Base-by-base conservation (phyloP, 805 yeast genomes). In the Candida jianshihensis region DNA sequence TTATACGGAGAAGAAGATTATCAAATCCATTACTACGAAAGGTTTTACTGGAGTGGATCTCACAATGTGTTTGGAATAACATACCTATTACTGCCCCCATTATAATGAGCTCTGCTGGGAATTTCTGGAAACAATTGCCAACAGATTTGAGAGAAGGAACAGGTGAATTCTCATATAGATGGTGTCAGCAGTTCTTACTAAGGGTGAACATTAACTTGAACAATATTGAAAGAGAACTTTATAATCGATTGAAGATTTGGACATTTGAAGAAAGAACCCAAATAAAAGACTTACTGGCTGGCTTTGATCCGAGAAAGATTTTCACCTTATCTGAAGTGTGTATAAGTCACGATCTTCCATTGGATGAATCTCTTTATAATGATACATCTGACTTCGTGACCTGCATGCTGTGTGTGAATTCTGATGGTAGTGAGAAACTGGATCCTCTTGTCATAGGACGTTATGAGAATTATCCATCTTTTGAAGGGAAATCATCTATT, bases 1-100 rank as follows among this genome's bases (percentile, higher is more conserved):
- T 67, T 41, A 70, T 71, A 11, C 53, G 78, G 36, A 57, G 81
- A 36, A 58, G 66, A 39, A 48, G 68, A 32, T 44, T 64, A 9
- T 55, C 82, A 25, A 75, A 73, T 38, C 73, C 74, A n/a, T 51
- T 78, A 18, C 62, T 78, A 12, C 57, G 83, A 26, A 67, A 69
- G 31, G 75, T 78, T n/a, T 53, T 78, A 30, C 70, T 75, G n/a
- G 84, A 78, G 51, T 78, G 84, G 84, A 73, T 78, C 28, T 68
- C 78, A 0, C 84, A 78, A 50, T 73, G 78, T 18, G 69, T 70
- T 3, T 78, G 85, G 84, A 79, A 75, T 48, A 72, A 70, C 33
- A 73, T 77, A 25, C 83, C 84, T 3, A 69, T 78, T 3, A 73
- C 82, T 1, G 70, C 79, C 0, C 81, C 82, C 1, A 74, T 77